Conservation (phyloP, 148 eudicot species). For the Simmondsia chinensis region DNA sequence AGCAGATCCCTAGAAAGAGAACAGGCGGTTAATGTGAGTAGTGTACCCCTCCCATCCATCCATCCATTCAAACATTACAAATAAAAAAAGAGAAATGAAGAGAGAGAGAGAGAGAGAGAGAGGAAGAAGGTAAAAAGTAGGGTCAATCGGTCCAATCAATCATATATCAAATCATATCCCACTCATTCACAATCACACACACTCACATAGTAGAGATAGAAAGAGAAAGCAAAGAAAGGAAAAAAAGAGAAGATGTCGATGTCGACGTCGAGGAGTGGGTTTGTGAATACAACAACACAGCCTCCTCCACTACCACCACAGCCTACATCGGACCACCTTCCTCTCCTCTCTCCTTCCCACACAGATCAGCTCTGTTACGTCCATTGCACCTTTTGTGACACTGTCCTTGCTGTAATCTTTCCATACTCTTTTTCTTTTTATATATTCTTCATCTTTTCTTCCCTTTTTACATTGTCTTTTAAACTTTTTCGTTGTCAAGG, state of each 20-base stretch:
- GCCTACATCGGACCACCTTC: constrained; percentile 21
- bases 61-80: constrained; percentile 35
- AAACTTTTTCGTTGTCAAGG: neutral
- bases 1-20: too few species aligned
- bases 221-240: neutral
- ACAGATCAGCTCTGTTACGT: constrained; percentile 95
- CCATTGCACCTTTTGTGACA: constrained; percentile 76
- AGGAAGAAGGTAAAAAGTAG: too few species aligned
- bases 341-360: constrained; percentile 32
- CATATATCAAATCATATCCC: constrained; percentile 15
- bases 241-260: constrained; percentile 15
- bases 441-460: neutral
- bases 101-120: too few species aligned
- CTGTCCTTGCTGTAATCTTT: constrained; percentile 75
- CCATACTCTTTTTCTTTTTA: neutral
- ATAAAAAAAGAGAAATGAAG: too few species aligned
- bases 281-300: too few species aligned
- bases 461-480: neutral
- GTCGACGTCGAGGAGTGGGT: too few species aligned
- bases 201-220: neutral
- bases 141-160: too few species aligned
- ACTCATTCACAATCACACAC: constrained; percentile 6
- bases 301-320: constrained; percentile 4
- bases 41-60: too few species aligned
- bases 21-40: constrained; percentile 43